Percentiles rank a stretch among this genome's conserved stretches.
phyloP scores from a whole-genome alignment of 768 basidiomycete genomes.

The Cytidiella melzeri region DNA sequence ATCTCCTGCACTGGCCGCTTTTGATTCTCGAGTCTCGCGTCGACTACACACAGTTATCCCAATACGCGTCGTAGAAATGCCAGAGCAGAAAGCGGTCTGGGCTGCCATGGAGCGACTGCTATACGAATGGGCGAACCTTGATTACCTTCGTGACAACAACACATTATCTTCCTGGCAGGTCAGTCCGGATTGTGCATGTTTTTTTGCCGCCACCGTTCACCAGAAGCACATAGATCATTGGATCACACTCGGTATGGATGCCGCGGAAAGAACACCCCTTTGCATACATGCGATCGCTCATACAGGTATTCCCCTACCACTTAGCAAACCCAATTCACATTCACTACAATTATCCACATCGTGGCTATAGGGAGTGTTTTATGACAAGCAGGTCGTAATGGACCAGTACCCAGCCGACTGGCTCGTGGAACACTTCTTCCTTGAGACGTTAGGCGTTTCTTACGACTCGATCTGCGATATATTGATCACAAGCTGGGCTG shows the following conservation, averaged over 20 bases:
- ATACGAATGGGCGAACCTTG: constrained; percentile 51
- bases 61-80: constrained; percentile 51
- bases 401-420: constrained; percentile 43
- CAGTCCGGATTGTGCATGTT: constrained; percentile 7
- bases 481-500: constrained; percentile 34
- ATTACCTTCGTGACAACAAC: constrained; percentile 36
- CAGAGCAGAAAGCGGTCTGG: constrained; percentile 47
- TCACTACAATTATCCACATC: constrained; percentile 4
- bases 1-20: constrained; percentile 48
- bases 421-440: constrained; percentile 59
- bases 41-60: constrained; percentile 63
- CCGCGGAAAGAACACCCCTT: constrained; percentile 33
- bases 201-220: neutral
- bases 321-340: too few species aligned
- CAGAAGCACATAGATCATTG: constrained; percentile 37
- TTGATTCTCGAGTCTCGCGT: constrained; percentile 66
- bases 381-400: constrained; percentile 49
- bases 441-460: constrained; percentile 52
- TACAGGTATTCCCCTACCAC: constrained; percentile 41
- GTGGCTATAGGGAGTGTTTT: constrained; percentile 45
- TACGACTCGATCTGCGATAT: constrained; percentile 41
- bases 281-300: constrained; percentile 58
- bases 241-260: constrained; percentile 44
- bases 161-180: constrained; percentile 62
- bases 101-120: constrained; percentile 41